Conservation (phyloP, 768 basidiomycete genomes). For the Leccinellum albellum region DNA sequence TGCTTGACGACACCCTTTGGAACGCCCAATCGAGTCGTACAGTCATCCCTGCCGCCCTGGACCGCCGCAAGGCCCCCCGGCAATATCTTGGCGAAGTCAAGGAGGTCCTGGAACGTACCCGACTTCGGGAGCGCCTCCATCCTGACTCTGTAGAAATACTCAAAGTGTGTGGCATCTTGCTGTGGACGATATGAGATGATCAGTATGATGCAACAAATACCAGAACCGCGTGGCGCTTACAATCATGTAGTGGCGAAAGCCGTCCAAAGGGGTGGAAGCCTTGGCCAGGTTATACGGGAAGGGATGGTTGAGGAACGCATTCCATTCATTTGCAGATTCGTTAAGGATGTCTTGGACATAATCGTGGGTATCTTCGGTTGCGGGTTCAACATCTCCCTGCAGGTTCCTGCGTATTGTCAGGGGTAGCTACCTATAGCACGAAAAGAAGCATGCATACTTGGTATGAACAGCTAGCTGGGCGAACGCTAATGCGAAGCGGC, state of each 20-base stretch:
- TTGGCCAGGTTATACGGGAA: conserved; percentile 1
- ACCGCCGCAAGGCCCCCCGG: not conserved
- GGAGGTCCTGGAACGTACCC: conserved; percentile 1
- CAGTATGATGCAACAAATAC: not conserved
- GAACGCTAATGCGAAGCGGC: not conserved
- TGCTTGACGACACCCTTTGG: not conserved
- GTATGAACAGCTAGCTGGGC: not conserved
- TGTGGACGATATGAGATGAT: not conserved
- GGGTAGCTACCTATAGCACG: not conserved
- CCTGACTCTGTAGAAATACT: not conserved
- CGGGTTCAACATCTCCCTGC: not conserved
- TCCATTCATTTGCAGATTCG: not conserved
- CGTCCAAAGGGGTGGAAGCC: not conserved
- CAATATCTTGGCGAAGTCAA: not conserved
- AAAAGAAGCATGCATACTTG: not conserved
- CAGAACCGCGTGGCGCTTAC: not conserved
- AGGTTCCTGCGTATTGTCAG: not conserved
- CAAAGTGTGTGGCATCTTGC: conserved; percentile 8
- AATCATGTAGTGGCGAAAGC: conserved; percentile 8
- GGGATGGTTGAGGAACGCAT: not conserved
- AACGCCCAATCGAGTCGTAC: not conserved
- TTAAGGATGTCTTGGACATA: not conserved
- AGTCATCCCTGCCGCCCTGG: not conserved
- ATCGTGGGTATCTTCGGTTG: not conserved
- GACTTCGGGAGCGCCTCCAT: not conserved